These are phyloP conservation scores for Yarrowia sp. DNA, from an alignment of 805 yeast species.

Conservation along the genomic window DNA sequence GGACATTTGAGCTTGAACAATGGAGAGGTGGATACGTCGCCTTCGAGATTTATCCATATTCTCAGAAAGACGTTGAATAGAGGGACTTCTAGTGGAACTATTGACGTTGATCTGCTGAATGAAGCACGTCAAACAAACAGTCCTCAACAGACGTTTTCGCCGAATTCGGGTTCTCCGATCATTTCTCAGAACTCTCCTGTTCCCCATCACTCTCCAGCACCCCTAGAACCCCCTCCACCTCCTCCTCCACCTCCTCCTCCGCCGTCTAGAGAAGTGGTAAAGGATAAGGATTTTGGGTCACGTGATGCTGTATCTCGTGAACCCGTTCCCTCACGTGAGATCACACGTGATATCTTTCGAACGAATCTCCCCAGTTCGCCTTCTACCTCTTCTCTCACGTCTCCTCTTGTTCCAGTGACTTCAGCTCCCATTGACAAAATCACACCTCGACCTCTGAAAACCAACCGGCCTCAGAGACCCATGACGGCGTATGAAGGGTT, in stretches of 20 bases:
- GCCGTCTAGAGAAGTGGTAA: background rate
- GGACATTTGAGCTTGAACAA: constrained; percentile 41
- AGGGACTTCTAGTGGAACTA: constrained; percentile 30
- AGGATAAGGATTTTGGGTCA: too few relatives aligned
- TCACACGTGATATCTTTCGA: too few relatives aligned
- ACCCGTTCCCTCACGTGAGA: too few relatives aligned
- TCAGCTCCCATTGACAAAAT: constrained; percentile 4
- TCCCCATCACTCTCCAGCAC: constrained; percentile 11
- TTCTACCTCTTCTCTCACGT: background rate
- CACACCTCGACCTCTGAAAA: constrained; percentile 23
- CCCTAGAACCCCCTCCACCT: constrained; percentile 7
- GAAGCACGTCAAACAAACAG: background rate
- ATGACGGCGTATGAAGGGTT: constrained; percentile 17
- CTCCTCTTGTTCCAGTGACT: background rate
- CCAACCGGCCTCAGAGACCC: constrained; percentile 30
- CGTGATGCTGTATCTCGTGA: too few relatives aligned
- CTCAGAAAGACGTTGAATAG: constrained; percentile 47
- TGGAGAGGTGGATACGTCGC: constrained; percentile 49
- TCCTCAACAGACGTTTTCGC: background rate
- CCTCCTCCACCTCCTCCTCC: constrained; percentile 11
- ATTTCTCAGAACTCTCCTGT: background rate
- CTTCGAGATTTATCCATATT: constrained; percentile 55
- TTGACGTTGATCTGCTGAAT: background rate
- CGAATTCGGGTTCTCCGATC: background rate
- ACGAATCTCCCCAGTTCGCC: background rate